A percentile compares a stretch with the other conserved stretches of the same genome.
phyloP scores from a whole-genome alignment of 129 eudicot species.

The Daucus carota region DH1_v3.0 NC_030383.2:9728001-9728500 shows the following conservation, averaged over 20 bases:
- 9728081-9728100: slow-evolving; percentile 48
- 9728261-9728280: slow-evolving; percentile 87
- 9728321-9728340: slow-evolving; percentile 54
- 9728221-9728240: slow-evolving; percentile 46
- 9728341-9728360: slow-evolving; percentile 81
- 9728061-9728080: slow-evolving; percentile 75
- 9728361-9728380: slow-evolving; percentile 91
- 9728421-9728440: slow-evolving; percentile 50
- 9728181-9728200: slow-evolving; percentile 64
- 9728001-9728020: slow-evolving; percentile 49
- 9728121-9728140: slow-evolving; percentile 52
- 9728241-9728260: slow-evolving; percentile 76
- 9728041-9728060: slow-evolving; percentile 83
- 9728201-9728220: slow-evolving; percentile 74
- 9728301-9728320: slow-evolving; percentile 53
- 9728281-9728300: slow-evolving; percentile 49
- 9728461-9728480: slow-evolving; percentile 33
- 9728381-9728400: slow-evolving; percentile 37
- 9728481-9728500: slow-evolving; percentile 46
- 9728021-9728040: slow-evolving; percentile 49
- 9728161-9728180: slow-evolving; percentile 58
- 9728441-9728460: slow-evolving; percentile 72
- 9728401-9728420: slow-evolving; percentile 51
- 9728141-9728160: slow-evolving; percentile 71
- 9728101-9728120: slow-evolving; percentile 49